Percentiles rank a stretch among this genome's conserved stretches.
Evolutionary conservation across 2,329 filamentous ascomycete species (phyloP).

Genomic region (Ophiostoma novo-ulmi): DNA sequence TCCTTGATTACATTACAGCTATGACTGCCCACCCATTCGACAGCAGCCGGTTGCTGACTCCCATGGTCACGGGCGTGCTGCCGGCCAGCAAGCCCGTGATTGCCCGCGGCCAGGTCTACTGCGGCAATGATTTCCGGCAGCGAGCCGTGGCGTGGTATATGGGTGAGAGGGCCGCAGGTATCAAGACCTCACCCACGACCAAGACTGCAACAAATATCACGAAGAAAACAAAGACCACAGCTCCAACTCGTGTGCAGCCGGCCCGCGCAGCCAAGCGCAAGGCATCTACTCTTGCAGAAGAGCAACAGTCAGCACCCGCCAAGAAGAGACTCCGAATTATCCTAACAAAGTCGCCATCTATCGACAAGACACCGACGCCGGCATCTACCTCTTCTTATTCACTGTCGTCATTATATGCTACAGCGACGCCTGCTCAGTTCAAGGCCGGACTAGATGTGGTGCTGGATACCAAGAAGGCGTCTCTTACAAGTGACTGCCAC

Average conservation of each 20-base stretch:
- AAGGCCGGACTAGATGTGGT: slow-evolving; percentile 12
- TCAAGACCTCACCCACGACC: not conserved
- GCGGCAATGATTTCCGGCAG: slow-evolving; percentile 20
- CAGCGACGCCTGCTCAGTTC: not conserved
- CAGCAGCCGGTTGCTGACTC: not conserved
- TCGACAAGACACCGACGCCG: not conserved
- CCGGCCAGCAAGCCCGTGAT: slow-evolving; percentile 5
- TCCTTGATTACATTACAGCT: not conserved
- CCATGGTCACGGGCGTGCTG: slow-evolving; percentile 8
- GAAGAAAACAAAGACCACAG: not conserved
- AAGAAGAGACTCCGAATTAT: not conserved
- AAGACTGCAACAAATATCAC: not conserved
- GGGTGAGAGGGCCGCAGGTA: not conserved
- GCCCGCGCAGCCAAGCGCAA: slow-evolving; percentile 22
- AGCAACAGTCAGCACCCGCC: not conserved
- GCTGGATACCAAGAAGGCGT: slow-evolving; percentile 6
- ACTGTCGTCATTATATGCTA: not conserved
- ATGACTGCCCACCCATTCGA: not conserved
- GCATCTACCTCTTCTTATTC: not conserved
- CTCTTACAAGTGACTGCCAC: not conserved
- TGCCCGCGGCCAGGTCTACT: slow-evolving; percentile 23
- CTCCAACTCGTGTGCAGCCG: slow-evolving; percentile 23
- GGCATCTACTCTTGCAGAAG: not conserved
- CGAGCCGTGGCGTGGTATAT: slow-evolving; percentile 22
- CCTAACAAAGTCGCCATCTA: not conserved